A percentile compares a stretch with the other conserved stretches of the same genome.
Conservation (phyloP, 2,329 filamentous ascomycete species). For the Diaporthe eres region DNA sequence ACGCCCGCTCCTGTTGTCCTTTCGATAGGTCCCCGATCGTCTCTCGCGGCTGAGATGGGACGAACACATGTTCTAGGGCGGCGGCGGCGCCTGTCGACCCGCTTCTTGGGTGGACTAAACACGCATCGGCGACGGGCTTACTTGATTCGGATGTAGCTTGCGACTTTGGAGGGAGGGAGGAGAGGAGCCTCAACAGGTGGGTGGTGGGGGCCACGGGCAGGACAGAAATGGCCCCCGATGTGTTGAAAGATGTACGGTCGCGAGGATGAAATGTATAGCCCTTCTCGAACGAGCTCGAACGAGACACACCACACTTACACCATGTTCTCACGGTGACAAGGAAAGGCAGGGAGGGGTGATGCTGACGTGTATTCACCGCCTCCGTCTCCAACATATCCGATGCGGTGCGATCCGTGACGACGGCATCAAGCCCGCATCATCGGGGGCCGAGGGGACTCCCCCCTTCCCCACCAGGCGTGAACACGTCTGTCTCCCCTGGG, state of each 20-base stretch:
- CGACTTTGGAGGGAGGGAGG: neutral
- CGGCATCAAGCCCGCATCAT: constrained; percentile 6
- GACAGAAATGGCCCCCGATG: neutral
- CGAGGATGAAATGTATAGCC: neutral
- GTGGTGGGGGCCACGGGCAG: neutral
- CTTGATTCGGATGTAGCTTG: constrained; percentile 31
- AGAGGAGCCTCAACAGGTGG: neutral
- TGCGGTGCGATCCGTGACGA: constrained; percentile 9
- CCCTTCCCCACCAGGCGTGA: neutral
- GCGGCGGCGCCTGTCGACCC: neutral
- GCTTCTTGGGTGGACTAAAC: neutral
- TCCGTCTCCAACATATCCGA: neutral
- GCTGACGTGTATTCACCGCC: constrained; percentile 2
- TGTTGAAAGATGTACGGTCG: neutral
- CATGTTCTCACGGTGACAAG: neutral
- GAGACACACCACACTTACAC: neutral
- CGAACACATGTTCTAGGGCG: neutral
- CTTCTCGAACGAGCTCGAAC: no score
- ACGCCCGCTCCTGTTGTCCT: neutral
- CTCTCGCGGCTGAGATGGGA: neutral
- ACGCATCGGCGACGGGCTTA: neutral
- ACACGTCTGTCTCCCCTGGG: neutral
- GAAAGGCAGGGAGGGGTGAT: neutral
- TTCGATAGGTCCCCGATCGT: neutral
- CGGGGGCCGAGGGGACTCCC: neutral